phyloP scores from a whole-genome alignment of 2,329 filamentous ascomycete species.

The Penicillium sp. region DNA sequence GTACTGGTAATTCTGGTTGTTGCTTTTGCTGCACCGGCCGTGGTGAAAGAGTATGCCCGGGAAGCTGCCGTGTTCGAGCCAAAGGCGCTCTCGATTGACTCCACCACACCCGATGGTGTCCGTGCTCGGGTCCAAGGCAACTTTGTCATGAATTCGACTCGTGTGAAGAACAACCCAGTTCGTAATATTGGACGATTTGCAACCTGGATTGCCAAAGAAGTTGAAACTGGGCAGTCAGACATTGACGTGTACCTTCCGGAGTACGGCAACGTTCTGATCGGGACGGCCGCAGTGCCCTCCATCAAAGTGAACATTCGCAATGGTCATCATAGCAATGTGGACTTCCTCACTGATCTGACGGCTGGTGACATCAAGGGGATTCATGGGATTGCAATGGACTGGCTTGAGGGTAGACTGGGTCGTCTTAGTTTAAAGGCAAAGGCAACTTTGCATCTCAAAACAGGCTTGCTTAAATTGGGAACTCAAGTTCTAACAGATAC shows the following conservation, averaged over 20 bases:
- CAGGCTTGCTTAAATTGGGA: conserved; percentile 76
- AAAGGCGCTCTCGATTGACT: conserved; percentile 78
- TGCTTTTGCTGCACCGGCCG: conserved; percentile 76
- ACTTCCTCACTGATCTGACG: conserved; percentile 72
- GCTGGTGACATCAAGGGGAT: conserved; percentile 76
- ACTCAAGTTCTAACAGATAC: conserved; percentile 72
- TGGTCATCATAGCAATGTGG: conserved; percentile 70
- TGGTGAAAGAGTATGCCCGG: conserved; percentile 81
- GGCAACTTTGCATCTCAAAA: conserved; percentile 69
- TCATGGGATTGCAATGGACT: conserved; percentile 79
- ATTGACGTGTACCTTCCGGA: conserved; percentile 79
- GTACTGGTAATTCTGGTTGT: conserved; percentile 69
- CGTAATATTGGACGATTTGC: conserved; percentile 72
- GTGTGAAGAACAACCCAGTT: conserved; percentile 67
- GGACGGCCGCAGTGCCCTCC: conserved; percentile 71
- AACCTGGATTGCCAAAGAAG: conserved; percentile 74
- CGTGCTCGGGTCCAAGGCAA: conserved; percentile 76
- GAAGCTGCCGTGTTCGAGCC: conserved; percentile 78
- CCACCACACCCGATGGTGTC: conserved; percentile 75
- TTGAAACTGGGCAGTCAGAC: conserved; percentile 69
- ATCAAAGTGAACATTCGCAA: conserved; percentile 74
- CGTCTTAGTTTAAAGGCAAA: conserved; percentile 70
- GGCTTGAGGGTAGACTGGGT: conserved; percentile 74
- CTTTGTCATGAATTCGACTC: conserved; percentile 74
- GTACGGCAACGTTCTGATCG: conserved; percentile 73